A percentile compares a stretch with the other conserved stretches of the same genome.
phyloP scores from a whole-genome alignment of 768 basidiomycete genomes.

The Auricularia cornea region DNA sequence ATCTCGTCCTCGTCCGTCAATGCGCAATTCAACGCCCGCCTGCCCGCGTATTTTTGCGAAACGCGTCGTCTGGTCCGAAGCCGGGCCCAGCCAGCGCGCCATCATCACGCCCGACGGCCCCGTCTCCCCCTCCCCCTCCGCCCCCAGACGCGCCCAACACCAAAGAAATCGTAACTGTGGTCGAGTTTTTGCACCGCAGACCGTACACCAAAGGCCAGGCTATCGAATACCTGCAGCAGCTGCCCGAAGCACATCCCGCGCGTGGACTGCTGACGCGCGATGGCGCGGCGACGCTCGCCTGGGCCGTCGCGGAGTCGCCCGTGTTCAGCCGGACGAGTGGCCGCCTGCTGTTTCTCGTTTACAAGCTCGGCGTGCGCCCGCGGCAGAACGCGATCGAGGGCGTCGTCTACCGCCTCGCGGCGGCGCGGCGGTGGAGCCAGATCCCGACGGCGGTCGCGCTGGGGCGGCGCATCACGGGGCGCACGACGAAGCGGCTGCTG shows the following conservation, averaged over 20 bases:
- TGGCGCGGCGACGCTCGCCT: not conserved
- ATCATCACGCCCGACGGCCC: not conserved
- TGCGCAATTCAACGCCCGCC: constrained; percentile 16
- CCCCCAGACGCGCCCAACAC: not conserved
- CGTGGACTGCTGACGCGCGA: not conserved
- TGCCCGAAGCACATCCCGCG: not conserved
- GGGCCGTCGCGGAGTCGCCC: constrained; percentile 24
- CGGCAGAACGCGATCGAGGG: constrained; percentile 52
- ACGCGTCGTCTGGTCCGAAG: constrained; percentile 12
- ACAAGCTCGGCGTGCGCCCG: constrained; percentile 40
- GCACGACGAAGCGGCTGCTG: constrained; percentile 47
- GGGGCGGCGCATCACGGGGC: constrained; percentile 31
- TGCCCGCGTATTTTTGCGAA: constrained; percentile 3
- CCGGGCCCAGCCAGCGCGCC: no score
- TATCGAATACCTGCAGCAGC: not conserved
- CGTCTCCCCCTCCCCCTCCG: constrained; percentile 1
- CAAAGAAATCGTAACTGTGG: not conserved
- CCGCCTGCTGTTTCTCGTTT: constrained; percentile 39
- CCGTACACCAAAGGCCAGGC: constrained; percentile 12
- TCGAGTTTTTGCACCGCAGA: constrained; percentile 6
- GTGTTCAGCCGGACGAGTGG: constrained; percentile 29
- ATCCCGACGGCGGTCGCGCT: constrained; percentile 41
- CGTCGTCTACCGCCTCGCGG: constrained; percentile 42
- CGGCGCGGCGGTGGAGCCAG: constrained; percentile 38
- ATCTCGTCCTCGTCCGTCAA: constrained; percentile 8